Evolutionary conservation across 495 filamentous ascomycete species (phyloP).

Genomic region (Pyrenula aspistea): DNA sequence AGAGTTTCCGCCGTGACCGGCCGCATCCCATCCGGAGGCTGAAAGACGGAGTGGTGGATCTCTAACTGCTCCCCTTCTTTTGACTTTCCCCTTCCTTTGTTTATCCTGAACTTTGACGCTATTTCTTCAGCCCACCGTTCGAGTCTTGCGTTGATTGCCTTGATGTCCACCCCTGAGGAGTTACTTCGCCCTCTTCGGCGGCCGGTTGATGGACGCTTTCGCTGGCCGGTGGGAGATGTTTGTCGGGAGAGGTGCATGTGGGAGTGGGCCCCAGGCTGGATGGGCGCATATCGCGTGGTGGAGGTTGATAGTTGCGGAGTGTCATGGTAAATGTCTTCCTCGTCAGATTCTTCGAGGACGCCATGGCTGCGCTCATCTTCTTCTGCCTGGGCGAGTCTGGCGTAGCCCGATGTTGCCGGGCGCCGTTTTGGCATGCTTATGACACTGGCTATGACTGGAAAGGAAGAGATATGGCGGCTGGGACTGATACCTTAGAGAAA

Average conservation of each 20-base stretch:
- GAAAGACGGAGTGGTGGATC: slow-evolving; percentile 95
- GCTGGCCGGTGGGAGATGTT: slow-evolving; percentile 26
- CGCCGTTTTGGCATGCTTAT: slow-evolving; percentile 40
- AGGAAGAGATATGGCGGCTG: no score
- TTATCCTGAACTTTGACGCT: slow-evolving; percentile 89
- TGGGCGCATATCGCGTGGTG: slow-evolving; percentile 58
- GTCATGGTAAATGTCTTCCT: slow-evolving; percentile 42
- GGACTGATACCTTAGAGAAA: no score
- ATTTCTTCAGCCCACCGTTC: slow-evolving; percentile 98
- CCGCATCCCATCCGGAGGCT: slow-evolving; percentile 71
- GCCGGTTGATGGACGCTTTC: slow-evolving; percentile 33
- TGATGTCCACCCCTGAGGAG: slow-evolving; percentile 88
- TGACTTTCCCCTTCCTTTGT: slow-evolving; percentile 59
- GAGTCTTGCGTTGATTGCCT: slow-evolving; percentile 92
- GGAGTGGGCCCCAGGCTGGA: slow-evolving; percentile 32
- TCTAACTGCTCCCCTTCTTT: slow-evolving; percentile 79
- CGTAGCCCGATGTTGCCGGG: slow-evolving; percentile 80
- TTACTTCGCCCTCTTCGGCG: slow-evolving; percentile 54
- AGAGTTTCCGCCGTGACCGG: slow-evolving; percentile 68
- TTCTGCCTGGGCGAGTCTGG: slow-evolving; percentile 82
- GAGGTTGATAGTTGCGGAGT: slow-evolving; percentile 49
- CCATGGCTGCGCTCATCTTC: slow-evolving; percentile 43
- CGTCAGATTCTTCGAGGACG: slow-evolving; percentile 59
- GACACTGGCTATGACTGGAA: no score
- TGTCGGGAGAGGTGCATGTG: slow-evolving; percentile 33